phyloP scores from a whole-genome alignment of 768 basidiomycete genomes.

The Terana coerulea region DNA sequence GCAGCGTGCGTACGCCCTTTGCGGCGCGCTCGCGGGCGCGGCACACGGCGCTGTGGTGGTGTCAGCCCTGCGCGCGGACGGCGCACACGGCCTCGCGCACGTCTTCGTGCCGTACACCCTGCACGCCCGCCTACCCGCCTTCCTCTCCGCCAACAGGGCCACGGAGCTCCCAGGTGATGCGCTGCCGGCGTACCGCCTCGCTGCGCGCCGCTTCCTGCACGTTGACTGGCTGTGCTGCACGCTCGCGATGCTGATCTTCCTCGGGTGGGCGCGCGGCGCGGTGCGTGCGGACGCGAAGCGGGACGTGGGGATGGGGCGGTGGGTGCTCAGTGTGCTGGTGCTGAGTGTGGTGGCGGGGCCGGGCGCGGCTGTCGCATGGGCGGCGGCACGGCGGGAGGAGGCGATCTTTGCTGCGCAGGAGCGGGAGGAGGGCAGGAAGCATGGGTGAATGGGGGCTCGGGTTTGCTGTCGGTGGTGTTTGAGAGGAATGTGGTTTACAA shows the following conservation, averaged over 20 bases:
- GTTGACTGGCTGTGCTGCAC: no score
- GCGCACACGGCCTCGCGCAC: conserved; percentile 3
- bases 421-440: no score
- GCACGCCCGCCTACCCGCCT: neutral
- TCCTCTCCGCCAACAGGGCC: no score
- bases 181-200: conserved; percentile 3
- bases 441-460: no score
- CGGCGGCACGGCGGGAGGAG: conserved; percentile 1
- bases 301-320: neutral
- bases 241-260: conserved; percentile 1
- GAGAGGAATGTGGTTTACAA: no score
- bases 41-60: neutral
- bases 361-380: conserved; percentile 6
- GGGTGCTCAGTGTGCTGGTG: neutral
- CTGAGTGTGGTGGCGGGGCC: conserved; percentile 2
- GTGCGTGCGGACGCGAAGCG: neutral
- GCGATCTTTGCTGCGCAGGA: neutral
- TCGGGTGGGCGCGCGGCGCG: conserved; percentile 1
- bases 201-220: conserved; percentile 4
- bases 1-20: neutral
- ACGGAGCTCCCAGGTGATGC: no score
- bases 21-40: neutral
- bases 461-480: no score
- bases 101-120: conserved; percentile 11
- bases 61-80: neutral